Evolutionary conservation across 495 filamentous ascomycete species (phyloP).

Genomic region (Hyaloscypha hepaticicola): DNA sequence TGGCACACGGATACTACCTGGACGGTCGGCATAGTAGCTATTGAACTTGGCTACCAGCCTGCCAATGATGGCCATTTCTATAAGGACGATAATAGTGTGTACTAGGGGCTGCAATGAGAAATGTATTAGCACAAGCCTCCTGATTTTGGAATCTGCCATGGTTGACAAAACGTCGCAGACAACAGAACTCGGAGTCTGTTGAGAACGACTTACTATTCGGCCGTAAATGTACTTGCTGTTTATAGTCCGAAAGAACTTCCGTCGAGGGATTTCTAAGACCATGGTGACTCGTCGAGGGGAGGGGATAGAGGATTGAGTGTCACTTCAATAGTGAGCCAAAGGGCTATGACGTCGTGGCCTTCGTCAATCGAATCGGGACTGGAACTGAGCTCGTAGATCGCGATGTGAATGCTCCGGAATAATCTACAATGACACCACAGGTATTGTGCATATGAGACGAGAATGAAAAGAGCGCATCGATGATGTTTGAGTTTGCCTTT

Average conservation of each 20-base stretch:
- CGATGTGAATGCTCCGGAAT: background rate
- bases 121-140: conserved; percentile 28
- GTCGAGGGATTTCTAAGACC: conserved; percentile 57
- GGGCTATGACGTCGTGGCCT: background rate
- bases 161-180: conserved; percentile 11
- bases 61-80: conserved; percentile 83
- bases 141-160: conserved; percentile 23
- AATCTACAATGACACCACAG: background rate
- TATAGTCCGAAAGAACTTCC: conserved; percentile 62
- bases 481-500: background rate
- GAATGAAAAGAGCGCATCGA: background rate
- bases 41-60: conserved; percentile 86
- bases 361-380: too few relatives aligned
- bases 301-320: background rate
- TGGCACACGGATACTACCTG: conserved; percentile 50
- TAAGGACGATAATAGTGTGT: conserved; percentile 78
- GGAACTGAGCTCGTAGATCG: background rate
- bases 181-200: conserved; percentile 13
- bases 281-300: conserved; percentile 35
- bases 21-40: conserved; percentile 83
- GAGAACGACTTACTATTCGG: conserved; percentile 62
- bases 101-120: conserved; percentile 68
- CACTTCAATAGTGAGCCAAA: background rate
- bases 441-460: background rate
- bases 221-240: conserved; percentile 81